These are phyloP conservation scores for Schizosaccharomyces octosporus DNA, from an alignment of 805 yeast species.

Conservation along the genomic window DNA sequence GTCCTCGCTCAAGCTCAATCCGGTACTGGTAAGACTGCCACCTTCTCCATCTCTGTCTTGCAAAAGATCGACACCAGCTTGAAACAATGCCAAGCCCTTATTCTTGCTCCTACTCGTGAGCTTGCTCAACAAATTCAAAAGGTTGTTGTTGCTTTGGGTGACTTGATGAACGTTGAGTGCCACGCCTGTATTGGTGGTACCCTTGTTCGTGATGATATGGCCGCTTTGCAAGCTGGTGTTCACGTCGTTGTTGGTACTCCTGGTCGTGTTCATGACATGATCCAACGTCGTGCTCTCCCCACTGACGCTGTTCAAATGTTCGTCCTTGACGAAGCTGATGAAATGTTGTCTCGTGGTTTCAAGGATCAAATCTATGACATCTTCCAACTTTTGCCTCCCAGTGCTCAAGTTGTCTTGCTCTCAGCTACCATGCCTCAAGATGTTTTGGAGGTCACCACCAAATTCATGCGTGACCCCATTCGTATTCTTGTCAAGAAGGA, in stretches of 20 bases:
- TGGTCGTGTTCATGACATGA: constrained; percentile 92
- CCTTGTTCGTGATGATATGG: constrained; percentile 63
- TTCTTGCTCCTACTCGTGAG: constrained; percentile 93
- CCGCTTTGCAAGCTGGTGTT: constrained; percentile 60
- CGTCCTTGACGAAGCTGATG: constrained; percentile 95
- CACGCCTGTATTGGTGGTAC: constrained; percentile 98
- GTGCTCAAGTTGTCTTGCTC: constrained; percentile 82
- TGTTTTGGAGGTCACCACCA: constrained; percentile 70
- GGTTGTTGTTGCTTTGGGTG: constrained; percentile 73
- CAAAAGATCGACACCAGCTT: constrained; percentile 41
- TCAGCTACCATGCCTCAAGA: constrained; percentile 88
- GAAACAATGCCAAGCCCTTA: constrained; percentile 71
- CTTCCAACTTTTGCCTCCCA: constrained; percentile 63
- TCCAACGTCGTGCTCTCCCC: constrained; percentile 62
- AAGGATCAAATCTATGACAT: constrained; percentile 89
- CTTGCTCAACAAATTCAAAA: constrained; percentile 87
- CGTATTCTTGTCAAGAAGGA: constrained; percentile 86
- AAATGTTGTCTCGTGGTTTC: constrained; percentile 78
- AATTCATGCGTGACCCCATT: constrained; percentile 86
- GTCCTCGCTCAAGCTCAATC: constrained; percentile 69
- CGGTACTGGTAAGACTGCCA: constrained; percentile 81
- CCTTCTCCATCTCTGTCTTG: constrained; percentile 44
- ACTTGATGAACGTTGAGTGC: constrained; percentile 68
- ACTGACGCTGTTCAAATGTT: constrained; percentile 77
- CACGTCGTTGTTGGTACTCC: constrained; percentile 96